Conservation (phyloP, 257 asterid genomes). For the Echium plantagineum region DNA sequence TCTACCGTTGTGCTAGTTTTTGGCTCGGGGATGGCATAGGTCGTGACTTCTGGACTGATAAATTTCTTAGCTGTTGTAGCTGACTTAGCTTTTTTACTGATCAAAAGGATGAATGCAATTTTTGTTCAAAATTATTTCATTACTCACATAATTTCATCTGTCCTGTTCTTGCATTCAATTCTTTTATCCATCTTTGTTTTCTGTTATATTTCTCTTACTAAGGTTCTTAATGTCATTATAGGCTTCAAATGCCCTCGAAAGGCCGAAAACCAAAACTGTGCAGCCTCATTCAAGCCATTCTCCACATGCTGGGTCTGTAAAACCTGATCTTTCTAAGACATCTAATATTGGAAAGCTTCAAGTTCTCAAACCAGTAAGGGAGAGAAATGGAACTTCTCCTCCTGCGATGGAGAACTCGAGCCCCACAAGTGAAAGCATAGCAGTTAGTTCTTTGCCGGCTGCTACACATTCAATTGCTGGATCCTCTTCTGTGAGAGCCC, state of each 20-base stretch:
- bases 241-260: slow-evolving; percentile 59
- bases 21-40: no score
- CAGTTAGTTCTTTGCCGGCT: slow-evolving; percentile 19
- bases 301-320: slow-evolving; percentile 45
- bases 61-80: no score
- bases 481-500: slow-evolving; percentile 25
- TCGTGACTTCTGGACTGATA: no score
- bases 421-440: slow-evolving; percentile 31
- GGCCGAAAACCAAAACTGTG: slow-evolving; percentile 48
- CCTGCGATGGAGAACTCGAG: slow-evolving; percentile 38
- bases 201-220: not conserved
- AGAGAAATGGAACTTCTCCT: slow-evolving; percentile 48
- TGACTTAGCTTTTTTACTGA: no score
- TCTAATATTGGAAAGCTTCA: slow-evolving; percentile 61
- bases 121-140: no score
- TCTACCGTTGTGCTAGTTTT: no score
- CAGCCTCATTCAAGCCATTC: slow-evolving; percentile 47
- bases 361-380: slow-evolving; percentile 64
- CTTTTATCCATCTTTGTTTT: no score
- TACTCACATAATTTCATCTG: no score
- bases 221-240: slow-evolving; percentile 14
- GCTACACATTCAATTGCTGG: slow-evolving; percentile 24
- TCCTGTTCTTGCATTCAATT: no score
- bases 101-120: no score
- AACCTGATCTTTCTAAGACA: slow-evolving; percentile 41